Evolutionary conservation across 257 asterid species (phyloP), one percentile per base, ranked within the genome.

Genomic region (Verbena officinalis): DNA sequence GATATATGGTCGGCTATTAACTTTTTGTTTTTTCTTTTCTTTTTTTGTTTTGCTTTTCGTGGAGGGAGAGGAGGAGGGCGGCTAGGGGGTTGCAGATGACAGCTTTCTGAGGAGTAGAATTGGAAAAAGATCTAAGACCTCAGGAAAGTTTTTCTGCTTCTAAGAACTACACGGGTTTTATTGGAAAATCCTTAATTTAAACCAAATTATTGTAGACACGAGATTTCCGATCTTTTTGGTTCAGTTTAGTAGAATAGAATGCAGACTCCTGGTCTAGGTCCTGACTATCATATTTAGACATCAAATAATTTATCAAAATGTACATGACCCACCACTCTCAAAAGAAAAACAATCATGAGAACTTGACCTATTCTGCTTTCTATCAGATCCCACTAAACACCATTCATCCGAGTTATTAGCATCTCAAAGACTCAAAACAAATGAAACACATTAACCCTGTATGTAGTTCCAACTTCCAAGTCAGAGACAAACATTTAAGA

Each of bases 161-260:
- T 36, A 36, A 3, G 4, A 30, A 30, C 23, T 14, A 44, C 42
- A 36, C 9, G 51, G 9, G 57, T 62, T 40, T 27, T 14, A 13
- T 36, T 4, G 40, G 16, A 1, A 56, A 33, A 5, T 9, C 66
- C 39, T 16, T 13, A 23, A 22, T 5, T 3, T 23, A 53, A 57
- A 52, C 55, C 38, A 52, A 42, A 40, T 43, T 36, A 38, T 53
- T 44, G 6, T 19, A 59, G 20, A 54, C 14, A 31, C 54, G 36
- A 44, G 30, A 70, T 31, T 33, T 70, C 34, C 22, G 27, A 30
- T 15, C 40, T 33, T 8, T 11, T 38, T 42, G 65, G 58, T 56
- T 36, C 22, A 10, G 16, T n/a, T 70, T 15, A 15, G 23, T 3
- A 8, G 65, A 44, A 53, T 27, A n/a, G n/a, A n/a, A n/a, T 21